Percentiles rank a stretch among this genome's conserved stretches.
Evolutionary conservation across 2,329 filamentous ascomycete genomes (phyloP).

Genomic region (Clathrospora elynae): DNA sequence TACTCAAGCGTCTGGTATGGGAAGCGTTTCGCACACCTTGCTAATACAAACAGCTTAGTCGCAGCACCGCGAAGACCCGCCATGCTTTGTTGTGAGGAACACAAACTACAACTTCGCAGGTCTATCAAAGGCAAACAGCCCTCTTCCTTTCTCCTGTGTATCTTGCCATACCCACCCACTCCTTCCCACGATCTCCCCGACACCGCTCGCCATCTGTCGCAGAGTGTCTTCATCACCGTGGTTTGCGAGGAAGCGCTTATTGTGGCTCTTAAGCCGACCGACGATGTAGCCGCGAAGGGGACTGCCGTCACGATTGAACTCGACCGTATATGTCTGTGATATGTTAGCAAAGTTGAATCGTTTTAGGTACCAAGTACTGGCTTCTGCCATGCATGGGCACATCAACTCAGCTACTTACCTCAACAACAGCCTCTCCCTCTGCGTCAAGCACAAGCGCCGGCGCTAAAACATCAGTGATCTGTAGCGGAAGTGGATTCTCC

Average conservation of each 20-base stretch:
- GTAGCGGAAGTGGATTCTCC: conserved; percentile 53
- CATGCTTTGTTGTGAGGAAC: too few relatives aligned
- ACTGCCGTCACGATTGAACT: conserved; percentile 58
- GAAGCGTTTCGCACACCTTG: too few relatives aligned
- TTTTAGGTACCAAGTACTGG: too few relatives aligned
- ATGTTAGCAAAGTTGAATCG: conserved; percentile 17
- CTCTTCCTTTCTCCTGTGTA: conserved; percentile 31
- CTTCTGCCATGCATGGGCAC: not conserved
- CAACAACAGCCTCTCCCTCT: conserved; percentile 58
- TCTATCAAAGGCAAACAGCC: conserved; percentile 37
- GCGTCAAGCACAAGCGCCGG: conserved; percentile 50
- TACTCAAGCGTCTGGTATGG: too few relatives aligned
- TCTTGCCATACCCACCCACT: conserved; percentile 53
- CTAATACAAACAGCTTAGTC: too few relatives aligned
- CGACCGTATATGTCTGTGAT: conserved; percentile 63
- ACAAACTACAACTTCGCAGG: conserved; percentile 25
- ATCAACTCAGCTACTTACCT: conserved; percentile 49
- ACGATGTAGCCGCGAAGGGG: conserved; percentile 58
- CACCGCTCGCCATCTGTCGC: conserved; percentile 50
- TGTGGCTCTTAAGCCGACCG: conserved; percentile 55
- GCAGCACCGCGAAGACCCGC: too few relatives aligned
- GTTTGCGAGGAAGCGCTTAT: conserved; percentile 62
- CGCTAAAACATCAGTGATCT: conserved; percentile 48
- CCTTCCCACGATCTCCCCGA: conserved; percentile 57
- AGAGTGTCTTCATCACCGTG: conserved; percentile 59